Conservation (phyloP, 75 land plant species). For the Azolla pinnata region DNA sequence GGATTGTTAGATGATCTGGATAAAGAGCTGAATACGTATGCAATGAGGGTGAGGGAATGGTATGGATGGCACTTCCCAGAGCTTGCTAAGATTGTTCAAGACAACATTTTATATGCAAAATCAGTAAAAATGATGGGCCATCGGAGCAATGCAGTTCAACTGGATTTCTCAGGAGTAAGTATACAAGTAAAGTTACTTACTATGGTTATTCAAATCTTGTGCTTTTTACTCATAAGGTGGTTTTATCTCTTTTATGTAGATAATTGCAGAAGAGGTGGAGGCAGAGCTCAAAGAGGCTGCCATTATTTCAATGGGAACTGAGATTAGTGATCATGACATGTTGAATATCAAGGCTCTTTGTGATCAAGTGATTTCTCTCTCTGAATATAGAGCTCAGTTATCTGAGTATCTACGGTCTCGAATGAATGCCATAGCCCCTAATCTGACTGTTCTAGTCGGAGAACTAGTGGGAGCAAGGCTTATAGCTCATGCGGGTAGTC, state of each 20-base stretch:
- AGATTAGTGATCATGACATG: constrained; percentile 82
- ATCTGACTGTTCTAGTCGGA: constrained; percentile 86
- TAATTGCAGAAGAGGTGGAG: constrained; percentile 76
- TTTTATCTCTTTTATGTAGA: constrained; percentile 23
- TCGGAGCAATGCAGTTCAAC: constrained; percentile 63
- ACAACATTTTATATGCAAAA: constrained; percentile 85
- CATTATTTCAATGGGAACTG: constrained; percentile 94
- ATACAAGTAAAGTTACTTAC: too few species aligned
- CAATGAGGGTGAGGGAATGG: constrained; percentile 97
- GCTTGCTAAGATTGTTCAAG: constrained; percentile 73
- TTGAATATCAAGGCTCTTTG: constrained; percentile 74
- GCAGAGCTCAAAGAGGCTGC: constrained; percentile 73
- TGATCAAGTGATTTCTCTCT: constrained; percentile 76
- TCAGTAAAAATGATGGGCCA: constrained; percentile 82
- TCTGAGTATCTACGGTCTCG: constrained; percentile 81
- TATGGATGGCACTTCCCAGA: constrained; percentile 99
- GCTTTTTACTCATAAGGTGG: too few species aligned
- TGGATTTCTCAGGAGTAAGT: constrained; percentile 88
- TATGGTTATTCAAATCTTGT: too few species aligned
- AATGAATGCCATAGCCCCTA: constrained; percentile 98
- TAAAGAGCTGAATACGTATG: constrained; percentile 90
- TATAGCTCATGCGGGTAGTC: constrained; percentile 97
- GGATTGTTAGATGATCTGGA: constrained; percentile 96
- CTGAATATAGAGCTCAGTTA: constrained; percentile 83
- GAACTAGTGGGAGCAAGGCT: constrained; percentile 97